Evolutionary conservation across 2,329 filamentous ascomycete genomes (phyloP), one percentile per base, ranked within the genome.

Genomic region (Aspergillus chevalieri): DNA sequence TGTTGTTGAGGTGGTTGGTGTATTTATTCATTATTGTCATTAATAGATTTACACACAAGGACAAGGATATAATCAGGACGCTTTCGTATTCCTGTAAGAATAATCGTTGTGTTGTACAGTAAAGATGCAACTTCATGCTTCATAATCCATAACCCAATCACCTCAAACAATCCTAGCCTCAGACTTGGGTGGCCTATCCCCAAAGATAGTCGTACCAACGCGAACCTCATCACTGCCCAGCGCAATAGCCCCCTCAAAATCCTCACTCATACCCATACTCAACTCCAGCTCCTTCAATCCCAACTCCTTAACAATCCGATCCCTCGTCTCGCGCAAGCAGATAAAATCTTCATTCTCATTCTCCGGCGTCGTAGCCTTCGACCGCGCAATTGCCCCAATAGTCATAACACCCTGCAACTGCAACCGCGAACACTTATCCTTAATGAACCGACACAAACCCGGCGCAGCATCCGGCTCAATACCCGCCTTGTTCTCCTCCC

Each of bases 201-300:
- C 93, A 67, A 98, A 98, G 50, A 98, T 95, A 2, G 88, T 92
- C 64, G 89, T 97, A 1, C 93, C 93, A 7, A 98, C 83, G 50
- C 93, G 80, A 5, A 98, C 91, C 76, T 97, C 90, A 59, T 82
- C 79, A 71, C 91, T 96, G 0, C 93, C 93, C 75, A 89, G 75
- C 10, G 70, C 72, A 63, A 97, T 85, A 0, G 93, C 93, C 6
- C 85, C 87, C 74, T 95, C 91, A 68, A 92, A 98, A 69, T 98
- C 93, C 63, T 89, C 84, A 66, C 90, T 96, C 93, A 98, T 98
- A 6, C 92, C 92, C 92, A 98, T 98, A 70, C 91, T 96, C 70
- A 97, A 69, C 75, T 96, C 90, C 60, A 96, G 66, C 4, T 56
- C 66, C 14, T 74, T 65, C 38, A 82, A 58, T 0, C 76, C 81